Percentiles rank a stretch among this genome's conserved stretches.
phyloP scores from a whole-genome alignment of 352 stramenopile genomes.

The Albugo laibachii region DNA sequence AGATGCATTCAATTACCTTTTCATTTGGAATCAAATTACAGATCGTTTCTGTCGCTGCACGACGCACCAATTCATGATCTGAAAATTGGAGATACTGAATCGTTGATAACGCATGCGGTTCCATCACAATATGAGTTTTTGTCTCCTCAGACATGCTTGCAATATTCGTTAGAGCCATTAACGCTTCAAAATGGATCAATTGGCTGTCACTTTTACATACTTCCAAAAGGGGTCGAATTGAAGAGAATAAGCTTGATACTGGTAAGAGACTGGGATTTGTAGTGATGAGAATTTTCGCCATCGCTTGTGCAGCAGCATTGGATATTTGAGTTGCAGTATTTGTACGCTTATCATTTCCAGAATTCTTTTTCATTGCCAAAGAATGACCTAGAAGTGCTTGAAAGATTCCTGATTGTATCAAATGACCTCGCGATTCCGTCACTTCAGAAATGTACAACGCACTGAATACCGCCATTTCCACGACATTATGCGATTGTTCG shows the following conservation, averaged over 20 bases:
- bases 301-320: slow-evolving; percentile 75
- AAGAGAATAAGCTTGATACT: slow-evolving; percentile 56
- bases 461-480: slow-evolving; percentile 52
- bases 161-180: slow-evolving; percentile 97
- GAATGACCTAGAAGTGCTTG: slow-evolving; percentile 47
- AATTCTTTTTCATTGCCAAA: slow-evolving; percentile 11
- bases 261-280: slow-evolving; percentile 87
- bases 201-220: slow-evolving; percentile 85
- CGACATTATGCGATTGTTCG: slow-evolving; percentile 52
- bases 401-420: slow-evolving; percentile 66
- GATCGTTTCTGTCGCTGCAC: slow-evolving; percentile 90
- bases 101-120: slow-evolving; percentile 49
- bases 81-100: slow-evolving; percentile 89
- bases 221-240: slow-evolving; percentile 75
- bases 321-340: slow-evolving; percentile 69
- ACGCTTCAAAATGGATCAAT: slow-evolving; percentile 78
- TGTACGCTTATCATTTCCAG: slow-evolving; percentile 14
- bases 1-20: slow-evolving; percentile 84
- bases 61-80: slow-evolving; percentile 91
- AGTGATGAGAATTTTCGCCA: slow-evolving; percentile 93
- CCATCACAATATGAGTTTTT: slow-evolving; percentile 73
- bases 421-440: slow-evolving; percentile 34
- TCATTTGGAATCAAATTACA: slow-evolving; percentile 91
- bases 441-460: slow-evolving; percentile 47
- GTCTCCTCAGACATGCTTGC: slow-evolving; percentile 85